Evolutionary conservation across 2,329 filamentous ascomycete genomes (phyloP), one percentile per base, ranked within the genome.

Genomic region (Aspergillus brasiliensis): DNA sequence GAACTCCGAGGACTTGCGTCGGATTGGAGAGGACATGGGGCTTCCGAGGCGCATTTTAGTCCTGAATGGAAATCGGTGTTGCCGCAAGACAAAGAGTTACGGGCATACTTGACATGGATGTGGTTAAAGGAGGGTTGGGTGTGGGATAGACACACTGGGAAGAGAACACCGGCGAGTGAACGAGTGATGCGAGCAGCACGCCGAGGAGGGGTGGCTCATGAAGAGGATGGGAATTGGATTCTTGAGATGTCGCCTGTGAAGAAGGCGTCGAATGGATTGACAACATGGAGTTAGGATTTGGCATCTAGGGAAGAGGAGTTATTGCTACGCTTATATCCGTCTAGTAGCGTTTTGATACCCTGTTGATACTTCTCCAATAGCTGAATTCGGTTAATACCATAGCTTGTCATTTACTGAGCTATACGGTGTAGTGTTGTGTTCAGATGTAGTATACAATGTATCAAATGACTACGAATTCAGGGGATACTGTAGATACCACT

Each of bases 51-150:
- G 8, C 79, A 81, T 13, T 92, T 93, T 71, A 88, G 92, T 67
- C 91, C 92, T 0, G 93, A 97, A 75, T 97, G 93, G 93, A 95
- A 92, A 83, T 84, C 91, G 3, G 92, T 97, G 1, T 72, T 90
- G 51, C 92, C 93, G 0, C 78, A 82, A 46, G 93, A 97, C 75
- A 97, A 97, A 77, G 93, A 97, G 75, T 79, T 97, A n/a, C 83
- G 91, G 46, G 92, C 91, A 0, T 97, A 88, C 77, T 76, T 97
- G 69, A 84, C 89, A 40, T 97, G 93, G 92, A 91, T 92, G 86
- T 97, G 93, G 92, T 84, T 95, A 78, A 86, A 88, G 48, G 91
- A 96, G 69, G 91, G 92, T 0, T 94, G 88, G 84, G 81, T 87
- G 42, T 97, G 92, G 91, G 85, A 96, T 77, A 86, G 87, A 1